phyloP scores from a whole-genome alignment of 1,139 yeast genomes.

The Saccharomyces hybrid region DNA sequence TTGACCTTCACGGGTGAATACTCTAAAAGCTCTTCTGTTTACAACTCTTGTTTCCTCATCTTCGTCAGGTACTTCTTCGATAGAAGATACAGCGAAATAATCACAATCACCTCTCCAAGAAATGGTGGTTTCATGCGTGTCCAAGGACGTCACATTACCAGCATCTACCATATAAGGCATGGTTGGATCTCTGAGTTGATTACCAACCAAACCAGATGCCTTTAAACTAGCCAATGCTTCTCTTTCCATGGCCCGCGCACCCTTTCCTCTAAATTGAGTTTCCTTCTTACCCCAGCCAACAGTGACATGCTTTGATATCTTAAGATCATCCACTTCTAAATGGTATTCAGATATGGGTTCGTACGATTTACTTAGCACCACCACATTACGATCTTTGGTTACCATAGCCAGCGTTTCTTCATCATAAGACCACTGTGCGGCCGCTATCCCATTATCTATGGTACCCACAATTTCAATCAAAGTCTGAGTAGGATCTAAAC shows the following conservation, averaged over 20 bases:
- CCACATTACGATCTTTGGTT: constrained; percentile 53
- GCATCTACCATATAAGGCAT: constrained; percentile 64
- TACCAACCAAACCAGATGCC: constrained; percentile 62
- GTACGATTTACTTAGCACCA: constrained; percentile 65
- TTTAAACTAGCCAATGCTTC: constrained; percentile 43
- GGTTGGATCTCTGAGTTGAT: constrained; percentile 80
- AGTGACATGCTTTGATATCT: constrained; percentile 75
- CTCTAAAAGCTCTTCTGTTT: constrained; percentile 72
- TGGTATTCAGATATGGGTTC: constrained; percentile 69
- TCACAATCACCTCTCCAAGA: constrained; percentile 97
- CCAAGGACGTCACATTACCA: constrained; percentile 56
- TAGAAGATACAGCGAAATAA: constrained; percentile 59
- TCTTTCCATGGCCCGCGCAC: constrained; percentile 75
- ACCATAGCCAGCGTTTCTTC: constrained; percentile 74
- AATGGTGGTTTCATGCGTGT: constrained; percentile 40
- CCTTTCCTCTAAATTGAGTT: constrained; percentile 93
- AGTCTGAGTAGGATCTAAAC: constrained; percentile 45
- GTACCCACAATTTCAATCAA: constrained; percentile 73
- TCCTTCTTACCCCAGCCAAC: constrained; percentile 99
- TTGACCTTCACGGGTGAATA: constrained; percentile 70
- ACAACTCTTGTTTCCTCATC: constrained; percentile 34
- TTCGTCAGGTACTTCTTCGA: constrained; percentile 40
- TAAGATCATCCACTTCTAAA: constrained; percentile 56
- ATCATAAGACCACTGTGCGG: constrained; percentile 86
- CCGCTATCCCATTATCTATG: constrained; percentile 64